Percentiles rank a stretch among this genome's conserved stretches.
Conservation (phyloP, 192 early-diverging fungal species). For the Paraglomus occultum region DNA sequence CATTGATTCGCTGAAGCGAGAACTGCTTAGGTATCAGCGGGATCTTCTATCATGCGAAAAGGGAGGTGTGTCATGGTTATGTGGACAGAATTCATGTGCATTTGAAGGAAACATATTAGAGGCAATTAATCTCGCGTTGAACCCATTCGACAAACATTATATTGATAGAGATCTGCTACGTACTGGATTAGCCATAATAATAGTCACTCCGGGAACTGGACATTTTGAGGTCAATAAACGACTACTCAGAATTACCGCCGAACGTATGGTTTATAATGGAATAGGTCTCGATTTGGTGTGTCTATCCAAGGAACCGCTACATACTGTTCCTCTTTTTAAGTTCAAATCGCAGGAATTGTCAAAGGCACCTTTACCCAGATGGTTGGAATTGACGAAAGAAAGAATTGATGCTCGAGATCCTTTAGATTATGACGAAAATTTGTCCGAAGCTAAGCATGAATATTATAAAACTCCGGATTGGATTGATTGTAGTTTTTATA, state of each 20-base stretch:
- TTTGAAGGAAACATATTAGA: conserved; percentile 94
- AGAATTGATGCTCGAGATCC: conserved; percentile 44
- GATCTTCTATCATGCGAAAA: conserved; percentile 59
- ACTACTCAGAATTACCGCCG: conserved; percentile 86
- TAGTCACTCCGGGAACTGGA: conserved; percentile 88
- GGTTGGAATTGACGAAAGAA: conserved; percentile 32
- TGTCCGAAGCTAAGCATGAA: conserved; percentile 31
- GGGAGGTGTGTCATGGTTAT: conserved; percentile 52
- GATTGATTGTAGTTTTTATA: conserved; percentile 91
- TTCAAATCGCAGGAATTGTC: conserved; percentile 58
- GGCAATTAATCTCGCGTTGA: conserved; percentile 94
- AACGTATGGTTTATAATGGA: conserved; percentile 91
- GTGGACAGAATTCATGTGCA: conserved; percentile 79
- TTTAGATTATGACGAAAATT: conserved; percentile 50
- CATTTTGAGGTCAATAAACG: conserved; percentile 85
- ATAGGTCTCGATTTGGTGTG: conserved; percentile 92
- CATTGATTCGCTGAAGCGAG: conserved; percentile 65
- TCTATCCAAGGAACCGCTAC: conserved; percentile 81
- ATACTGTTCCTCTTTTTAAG: conserved; percentile 84
- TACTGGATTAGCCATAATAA: conserved; percentile 85
- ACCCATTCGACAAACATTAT: conserved; percentile 91
- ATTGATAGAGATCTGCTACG: conserved; percentile 92
- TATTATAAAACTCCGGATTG: conserved; percentile 84
- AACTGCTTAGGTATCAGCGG: conserved; percentile 71
- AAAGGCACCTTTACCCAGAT: conserved; percentile 37